Evolutionary conservation across 257 asterid genomes (phyloP), one percentile per base, ranked within the genome.

Genomic region (Penstemon newberryi): DNA sequence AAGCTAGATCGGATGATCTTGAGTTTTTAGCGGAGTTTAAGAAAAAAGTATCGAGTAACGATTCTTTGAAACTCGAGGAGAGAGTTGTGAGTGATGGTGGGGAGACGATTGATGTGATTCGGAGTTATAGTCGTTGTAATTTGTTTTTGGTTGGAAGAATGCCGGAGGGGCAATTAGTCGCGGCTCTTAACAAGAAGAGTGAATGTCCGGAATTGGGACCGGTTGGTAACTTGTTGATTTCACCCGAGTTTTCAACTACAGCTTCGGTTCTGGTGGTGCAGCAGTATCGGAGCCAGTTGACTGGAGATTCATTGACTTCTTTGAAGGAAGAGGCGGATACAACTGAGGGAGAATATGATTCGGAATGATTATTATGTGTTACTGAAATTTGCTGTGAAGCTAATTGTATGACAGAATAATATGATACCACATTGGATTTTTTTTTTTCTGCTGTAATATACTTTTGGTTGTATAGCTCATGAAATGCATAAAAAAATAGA

Each of bases 221-320:
- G 0, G 37, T 85, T 0, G 89, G 87, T 13, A 85, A 76, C 62
- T 19, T 87, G 65, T 37, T 87, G 70, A 74, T 80, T 4, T 70
- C 80, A n/a, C 60, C 83, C 7, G 80, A 72, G 1, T 73, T 81
- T 0, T 66, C 83, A 5, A 72, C 81, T 8, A 65, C 68, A n/a
- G 85, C 91, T 45, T 87, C 95, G 7, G 83, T 85, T 36, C 72
- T 86, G 71, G 86, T 87, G 63, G 85, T 87, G 78, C 94, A 84
- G 75, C 89, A 87, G 47, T 78, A 87, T 73, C 63, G 78, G 47
- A 68, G 50, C 13, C 58, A 60, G 76, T 49, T 82, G 39, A 60
- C 81, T 0, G 76, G 79, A 11, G 70, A 53, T 47, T 56, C 91
- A 8, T 39, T 86, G 75, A 18, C 40, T 7, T 66, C 89, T 1